These are phyloP conservation scores for Cardiospermum halicacabum DNA, from an alignment of 345 rosid genomes.

Conservation along the genomic window DNA sequence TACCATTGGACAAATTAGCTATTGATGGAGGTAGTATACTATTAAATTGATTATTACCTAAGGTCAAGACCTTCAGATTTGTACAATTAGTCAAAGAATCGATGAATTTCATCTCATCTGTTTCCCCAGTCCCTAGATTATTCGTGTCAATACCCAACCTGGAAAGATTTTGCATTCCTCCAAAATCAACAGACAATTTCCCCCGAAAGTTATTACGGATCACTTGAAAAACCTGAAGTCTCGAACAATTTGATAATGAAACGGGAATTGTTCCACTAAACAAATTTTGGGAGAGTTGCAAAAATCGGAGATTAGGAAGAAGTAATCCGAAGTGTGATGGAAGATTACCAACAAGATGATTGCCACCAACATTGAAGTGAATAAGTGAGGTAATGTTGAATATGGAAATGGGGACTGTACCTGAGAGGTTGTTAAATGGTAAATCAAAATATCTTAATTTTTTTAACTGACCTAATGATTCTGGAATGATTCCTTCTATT, in stretches of 20 bases:
- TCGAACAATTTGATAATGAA: slow-evolving; percentile 9
- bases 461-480: background rate
- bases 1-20: slow-evolving; percentile 15
- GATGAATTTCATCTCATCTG: slow-evolving; percentile 12
- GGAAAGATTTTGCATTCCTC: slow-evolving; percentile 6
- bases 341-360: background rate
- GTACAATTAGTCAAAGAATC: slow-evolving; percentile 14
- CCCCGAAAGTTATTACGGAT: slow-evolving; percentile 2
- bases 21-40: slow-evolving; percentile 14
- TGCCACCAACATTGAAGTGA: accelerated
- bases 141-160: background rate
- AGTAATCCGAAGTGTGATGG: background rate
- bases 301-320: background rate
- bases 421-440: background rate
- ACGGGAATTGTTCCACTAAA: slow-evolving; percentile 12
- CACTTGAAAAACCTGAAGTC: background rate
- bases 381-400: background rate
- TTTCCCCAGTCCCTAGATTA: slow-evolving; percentile 2
- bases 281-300: slow-evolving; percentile 15
- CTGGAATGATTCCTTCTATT: background rate
- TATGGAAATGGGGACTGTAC: background rate
- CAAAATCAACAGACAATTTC: slow-evolving; percentile 14
- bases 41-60: background rate
- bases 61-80: background rate
- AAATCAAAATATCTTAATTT: background rate